Evolutionary conservation across 169 alveolate species (phyloP), one percentile per base, ranked within the genome.

Genomic region (Neospora caninum): DNA sequence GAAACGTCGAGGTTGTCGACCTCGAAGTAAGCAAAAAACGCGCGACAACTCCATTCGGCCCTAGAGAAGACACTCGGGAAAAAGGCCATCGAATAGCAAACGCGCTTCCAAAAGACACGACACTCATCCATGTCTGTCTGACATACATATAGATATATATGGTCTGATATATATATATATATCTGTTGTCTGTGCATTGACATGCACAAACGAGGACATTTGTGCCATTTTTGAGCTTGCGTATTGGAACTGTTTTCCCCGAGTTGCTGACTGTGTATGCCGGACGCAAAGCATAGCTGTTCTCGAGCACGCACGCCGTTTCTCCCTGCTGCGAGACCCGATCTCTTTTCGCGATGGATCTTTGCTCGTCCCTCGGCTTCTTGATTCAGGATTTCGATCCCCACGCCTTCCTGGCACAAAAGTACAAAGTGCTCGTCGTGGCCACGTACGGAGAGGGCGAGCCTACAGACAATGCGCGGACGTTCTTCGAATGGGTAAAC

Each of bases 371-470:
- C 7, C 18, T 4, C 7, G 18, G 38, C 31, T 22, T 69, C 27
- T 73, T 13, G 42, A 31, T n/a, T 7, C n/a, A 91, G 95, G 95
- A 93, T 82, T 96, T 95, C 93, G 93, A 94, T 41, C 92, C 94
- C 49, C 94, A 94, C 38, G 95, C 83, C 54, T 93, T 96, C 78
- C 84, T 91, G 88, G 84, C 36, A 54, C 92, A 93, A 83, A 94
- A 93, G 13, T 94, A 69, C 42, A 93, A 93, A 27, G 96, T 97
- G 31, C 96, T 97, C 80, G 84, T 96, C 2, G 94, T 97, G 78
- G 91, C 98, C 34, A 97, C 98, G 10, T 97, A 96, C 93, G 98
- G 97, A 70, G 98, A 97, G 84, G 98, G 98, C 20, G 97, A 96
- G 54, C 97, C 97, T 43, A 95, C 98, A 25, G 98, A 97, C 86